Evolutionary conservation across 2,329 filamentous ascomycete species (phyloP), one percentile per base, ranked within the genome.

Genomic region (Fusarium transvaalense): DNA sequence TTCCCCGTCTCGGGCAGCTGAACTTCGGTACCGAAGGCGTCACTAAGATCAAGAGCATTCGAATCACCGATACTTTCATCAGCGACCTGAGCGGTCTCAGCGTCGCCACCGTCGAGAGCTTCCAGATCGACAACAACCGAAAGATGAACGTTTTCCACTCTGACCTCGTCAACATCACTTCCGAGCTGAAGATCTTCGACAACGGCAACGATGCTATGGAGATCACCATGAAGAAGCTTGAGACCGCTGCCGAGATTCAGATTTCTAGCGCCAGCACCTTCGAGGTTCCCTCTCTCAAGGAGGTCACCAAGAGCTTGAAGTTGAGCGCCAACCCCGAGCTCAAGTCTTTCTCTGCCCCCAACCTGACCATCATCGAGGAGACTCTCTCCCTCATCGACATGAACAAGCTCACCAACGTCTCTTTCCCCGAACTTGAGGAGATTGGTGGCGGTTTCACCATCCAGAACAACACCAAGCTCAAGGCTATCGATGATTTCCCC

Each of bases 121-220:
- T 99, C 78, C 85, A 92, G 79, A 91, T 99, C 81, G 91, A 92
- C 87, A 97, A 97, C 90, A 98, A 98, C 89, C 83, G 83, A 66
- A 90, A 91, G 77, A 86, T 99, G 74, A 88, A 87, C 77, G 85
- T 84, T 65, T 92, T 97, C 83, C 87, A 88, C 77, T 92, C 94
- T 80, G 87, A 91, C 78, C 86, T 98, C 61, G 86, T 86, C 79
- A 95, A 92, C 82, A 87, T 97, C 74, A 91, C 86, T 70, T 84
- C 87, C 58, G 80, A 85, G 46, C 83, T 97, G 54, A 89, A 86
- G 75, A 89, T 99, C 77, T 88, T 89, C 74, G 89, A 91, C 84
- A 99, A 99, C 85, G 91, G 91, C 76, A 82, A 87, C 71, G 84
- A 89, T 70, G 46, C 38, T 14, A 86, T 97, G 73, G 82, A 86